These are phyloP conservation scores for Sordariomycetes sp. DNA, from an alignment of 2,329 filamentous ascomycete genomes.

Conservation along the genomic window DNA sequence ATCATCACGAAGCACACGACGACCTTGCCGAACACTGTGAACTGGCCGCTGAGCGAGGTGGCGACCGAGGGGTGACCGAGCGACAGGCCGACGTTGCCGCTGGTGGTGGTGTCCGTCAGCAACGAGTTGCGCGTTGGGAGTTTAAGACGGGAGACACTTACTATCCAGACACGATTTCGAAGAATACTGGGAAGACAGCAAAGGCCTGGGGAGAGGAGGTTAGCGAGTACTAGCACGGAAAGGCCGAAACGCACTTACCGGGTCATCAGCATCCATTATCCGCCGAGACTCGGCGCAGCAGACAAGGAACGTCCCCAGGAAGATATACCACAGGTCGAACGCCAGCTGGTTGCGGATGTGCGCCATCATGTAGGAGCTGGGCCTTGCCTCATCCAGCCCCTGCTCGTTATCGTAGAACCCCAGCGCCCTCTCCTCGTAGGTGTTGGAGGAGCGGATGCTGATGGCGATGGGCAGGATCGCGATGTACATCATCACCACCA, in stretches of 20 bases:
- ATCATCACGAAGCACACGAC: conserved; percentile 61
- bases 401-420: conserved; percentile 54
- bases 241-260: background rate
- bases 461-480: conserved; percentile 96
- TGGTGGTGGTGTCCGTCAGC: no score
- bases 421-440: conserved; percentile 85
- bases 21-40: conserved; percentile 61
- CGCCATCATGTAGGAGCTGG: conserved; percentile 70
- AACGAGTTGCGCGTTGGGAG: background rate
- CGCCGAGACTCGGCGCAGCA: conserved; percentile 72
- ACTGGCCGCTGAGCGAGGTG: conserved; percentile 73
- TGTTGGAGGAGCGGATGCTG: conserved; percentile 85
- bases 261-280: conserved; percentile 39
- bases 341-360: conserved; percentile 89
- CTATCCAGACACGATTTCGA: conserved; percentile 83
- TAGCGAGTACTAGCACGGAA: background rate
- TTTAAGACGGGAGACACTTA: background rate
- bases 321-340: conserved; percentile 97
- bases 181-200: conserved; percentile 60
- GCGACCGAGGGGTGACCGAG: conserved; percentile 70
- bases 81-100: conserved; percentile 81
- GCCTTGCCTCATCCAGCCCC: conserved; percentile 42
- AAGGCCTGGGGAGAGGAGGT: conserved; percentile 33
- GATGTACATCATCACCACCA: conserved; percentile 99
- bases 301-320: conserved; percentile 86